Evolutionary conservation across 148 eudicot species (phyloP).

Genomic region (Arctostaphylos glauca): DNA sequence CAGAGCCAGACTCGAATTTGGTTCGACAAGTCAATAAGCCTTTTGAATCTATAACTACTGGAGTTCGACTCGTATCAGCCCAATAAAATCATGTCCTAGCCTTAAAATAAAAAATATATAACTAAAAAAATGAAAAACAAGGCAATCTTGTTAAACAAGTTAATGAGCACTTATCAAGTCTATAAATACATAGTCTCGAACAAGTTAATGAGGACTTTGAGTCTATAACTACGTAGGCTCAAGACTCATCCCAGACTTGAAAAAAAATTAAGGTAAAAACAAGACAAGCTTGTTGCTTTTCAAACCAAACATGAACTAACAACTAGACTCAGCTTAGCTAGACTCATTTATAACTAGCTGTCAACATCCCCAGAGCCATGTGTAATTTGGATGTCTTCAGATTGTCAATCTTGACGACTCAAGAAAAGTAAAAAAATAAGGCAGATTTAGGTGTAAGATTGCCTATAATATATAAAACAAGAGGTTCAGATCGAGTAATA

Average conservation of each 20-base stretch:
- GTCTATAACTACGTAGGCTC: neutral
- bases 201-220: too few relatives aligned
- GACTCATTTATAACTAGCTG: neutral
- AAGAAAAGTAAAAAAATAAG: conserved; percentile 4
- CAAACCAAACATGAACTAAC: too few relatives aligned
- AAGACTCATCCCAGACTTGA: too few relatives aligned
- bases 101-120: neutral
- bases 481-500: neutral
- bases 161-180: neutral
- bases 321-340: neutral
- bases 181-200: neutral
- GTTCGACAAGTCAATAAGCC: neutral
- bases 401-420: neutral
- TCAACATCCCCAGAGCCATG: neutral
- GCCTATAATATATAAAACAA: conserved; percentile 8
- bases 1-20: neutral
- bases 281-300: too few relatives aligned
- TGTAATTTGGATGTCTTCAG: neutral
- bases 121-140: neutral
- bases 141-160: neutral
- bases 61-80: neutral
- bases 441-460: conserved; percentile 15
- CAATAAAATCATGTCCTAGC: neutral
- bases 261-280: too few relatives aligned
- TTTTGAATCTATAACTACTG: neutral